phyloP scores from a whole-genome alignment of 2,329 filamentous ascomycete species.

The Aspergillus pseudotamarii region DNA sequence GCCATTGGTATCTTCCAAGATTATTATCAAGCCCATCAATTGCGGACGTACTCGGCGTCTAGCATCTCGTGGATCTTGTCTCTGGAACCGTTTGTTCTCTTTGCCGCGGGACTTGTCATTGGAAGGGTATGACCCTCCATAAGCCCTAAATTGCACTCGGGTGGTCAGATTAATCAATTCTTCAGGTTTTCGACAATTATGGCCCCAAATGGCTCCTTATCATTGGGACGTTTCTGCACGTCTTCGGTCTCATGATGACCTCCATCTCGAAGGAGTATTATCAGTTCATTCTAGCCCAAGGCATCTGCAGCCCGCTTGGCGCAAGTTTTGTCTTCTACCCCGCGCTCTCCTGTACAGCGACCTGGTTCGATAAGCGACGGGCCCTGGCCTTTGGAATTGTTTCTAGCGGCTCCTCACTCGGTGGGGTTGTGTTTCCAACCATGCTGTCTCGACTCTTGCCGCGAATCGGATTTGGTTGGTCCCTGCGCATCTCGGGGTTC shows the following conservation, averaged over 20 bases:
- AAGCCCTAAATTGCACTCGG: neutral
- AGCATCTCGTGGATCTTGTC: slow-evolving; percentile 63
- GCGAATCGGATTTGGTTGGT: slow-evolving; percentile 57
- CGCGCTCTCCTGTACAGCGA: slow-evolving; percentile 38
- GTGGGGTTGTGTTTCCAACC: slow-evolving; percentile 63
- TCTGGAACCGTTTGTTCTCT: slow-evolving; percentile 60
- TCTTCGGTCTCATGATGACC: slow-evolving; percentile 62
- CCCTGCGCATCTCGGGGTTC: slow-evolving; percentile 59
- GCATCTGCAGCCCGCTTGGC: slow-evolving; percentile 55
- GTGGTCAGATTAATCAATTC: neutral
- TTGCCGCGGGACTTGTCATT: slow-evolving; percentile 58
- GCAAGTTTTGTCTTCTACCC: slow-evolving; percentile 54
- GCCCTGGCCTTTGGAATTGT: slow-evolving; percentile 58
- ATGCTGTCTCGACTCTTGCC: slow-evolving; percentile 59
- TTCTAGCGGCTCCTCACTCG: slow-evolving; percentile 56
- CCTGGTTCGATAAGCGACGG: slow-evolving; percentile 58
- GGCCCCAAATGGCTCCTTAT: slow-evolving; percentile 60
- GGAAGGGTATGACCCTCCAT: slow-evolving; percentile 53
- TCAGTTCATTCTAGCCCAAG: slow-evolving; percentile 58
- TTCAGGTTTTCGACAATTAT: slow-evolving; percentile 54
- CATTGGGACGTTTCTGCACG: slow-evolving; percentile 55
- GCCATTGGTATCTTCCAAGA: neutral
- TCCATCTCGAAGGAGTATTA: slow-evolving; percentile 56
- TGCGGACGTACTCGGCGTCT: slow-evolving; percentile 50
- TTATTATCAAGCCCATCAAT: neutral